Conservation (phyloP, 257 asterid species). For the Fraxinus americana region DNA sequence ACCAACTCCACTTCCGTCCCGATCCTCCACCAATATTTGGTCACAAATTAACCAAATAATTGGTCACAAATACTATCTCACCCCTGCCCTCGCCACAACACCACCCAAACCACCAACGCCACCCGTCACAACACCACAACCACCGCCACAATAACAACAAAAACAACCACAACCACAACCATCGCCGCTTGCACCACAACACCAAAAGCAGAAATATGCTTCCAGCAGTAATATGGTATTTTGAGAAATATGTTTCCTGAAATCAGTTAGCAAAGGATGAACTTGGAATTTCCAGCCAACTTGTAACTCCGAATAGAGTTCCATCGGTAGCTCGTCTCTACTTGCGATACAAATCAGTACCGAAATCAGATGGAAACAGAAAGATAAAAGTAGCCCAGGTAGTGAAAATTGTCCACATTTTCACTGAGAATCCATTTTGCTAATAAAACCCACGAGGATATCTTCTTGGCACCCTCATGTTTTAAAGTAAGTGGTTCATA, state of each 20-base stretch:
- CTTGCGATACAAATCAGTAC: conserved; percentile 4
- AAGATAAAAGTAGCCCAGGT: conserved; percentile 62
- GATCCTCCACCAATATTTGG: too few relatives aligned
- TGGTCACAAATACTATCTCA: too few relatives aligned
- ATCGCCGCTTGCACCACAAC: too few relatives aligned
- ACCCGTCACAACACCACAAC: too few relatives aligned
- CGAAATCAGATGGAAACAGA: conserved; percentile 44
- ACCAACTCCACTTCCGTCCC: too few relatives aligned
- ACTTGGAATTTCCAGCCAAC: conserved; percentile 28
- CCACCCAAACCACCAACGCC: too few relatives aligned
- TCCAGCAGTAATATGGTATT: conserved; percentile 43
- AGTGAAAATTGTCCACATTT: conserved; percentile 60
- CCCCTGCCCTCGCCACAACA: too few relatives aligned
- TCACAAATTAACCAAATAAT: too few relatives aligned
- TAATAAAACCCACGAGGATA: conserved; percentile 35
- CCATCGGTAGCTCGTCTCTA: conserved; percentile 29
- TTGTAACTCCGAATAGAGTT: conserved; percentile 51
- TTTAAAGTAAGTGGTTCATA: conserved; percentile 48
- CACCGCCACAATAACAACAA: too few relatives aligned
- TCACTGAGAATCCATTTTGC: conserved; percentile 51
- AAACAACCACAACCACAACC: too few relatives aligned
- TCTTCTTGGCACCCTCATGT: conserved; percentile 20
- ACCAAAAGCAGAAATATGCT: conserved; percentile 45
- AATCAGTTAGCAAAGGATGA: not conserved
- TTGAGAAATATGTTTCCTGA: not conserved